Evolutionary conservation across 768 basidiomycete genomes (phyloP).

Genomic region (Tulasnella sp.): DNA sequence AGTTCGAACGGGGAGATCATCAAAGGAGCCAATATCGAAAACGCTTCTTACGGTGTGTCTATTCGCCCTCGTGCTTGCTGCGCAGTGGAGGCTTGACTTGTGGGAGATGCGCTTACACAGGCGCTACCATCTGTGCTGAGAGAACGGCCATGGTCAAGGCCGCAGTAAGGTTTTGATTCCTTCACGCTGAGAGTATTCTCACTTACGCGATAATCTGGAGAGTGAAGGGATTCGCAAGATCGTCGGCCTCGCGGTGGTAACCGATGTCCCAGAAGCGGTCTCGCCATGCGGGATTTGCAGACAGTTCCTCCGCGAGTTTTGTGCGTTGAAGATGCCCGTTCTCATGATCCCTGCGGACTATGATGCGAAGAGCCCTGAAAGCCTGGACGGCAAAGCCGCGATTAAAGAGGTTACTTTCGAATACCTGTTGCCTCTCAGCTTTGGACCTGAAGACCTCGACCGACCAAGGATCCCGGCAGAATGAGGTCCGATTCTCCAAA

Average conservation of each 20-base stretch:
- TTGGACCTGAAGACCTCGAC: conserved; percentile 81
- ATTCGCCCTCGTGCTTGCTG: neutral
- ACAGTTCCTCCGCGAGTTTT: conserved; percentile 87
- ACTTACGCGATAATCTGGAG: conserved; percentile 42
- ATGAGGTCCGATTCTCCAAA: neutral
- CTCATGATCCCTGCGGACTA: conserved; percentile 57
- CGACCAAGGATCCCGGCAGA: conserved; percentile 2
- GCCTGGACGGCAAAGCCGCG: conserved; percentile 47
- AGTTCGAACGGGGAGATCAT: conserved; percentile 66
- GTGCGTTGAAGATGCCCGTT: conserved; percentile 65
- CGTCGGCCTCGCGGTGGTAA: conserved; percentile 71
- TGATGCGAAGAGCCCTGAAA: conserved; percentile 42
- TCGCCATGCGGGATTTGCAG: conserved; percentile 95
- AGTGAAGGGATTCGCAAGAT: conserved; percentile 75
- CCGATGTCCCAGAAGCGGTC: conserved; percentile 60
- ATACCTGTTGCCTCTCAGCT: conserved; percentile 76
- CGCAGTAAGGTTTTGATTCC: conserved; percentile 54
- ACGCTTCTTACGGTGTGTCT: conserved; percentile 76
- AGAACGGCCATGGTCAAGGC: conserved; percentile 94
- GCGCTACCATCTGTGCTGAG: conserved; percentile 90
- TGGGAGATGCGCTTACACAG: conserved; percentile 42
- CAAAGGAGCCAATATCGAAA: conserved; percentile 89
- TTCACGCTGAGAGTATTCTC: conserved; percentile 11
- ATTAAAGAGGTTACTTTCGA: conserved; percentile 63
- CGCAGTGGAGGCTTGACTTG: neutral